Evolutionary conservation across 441 rosid genomes (phyloP).

Genomic region (Gossypium gossypioides): DNA sequence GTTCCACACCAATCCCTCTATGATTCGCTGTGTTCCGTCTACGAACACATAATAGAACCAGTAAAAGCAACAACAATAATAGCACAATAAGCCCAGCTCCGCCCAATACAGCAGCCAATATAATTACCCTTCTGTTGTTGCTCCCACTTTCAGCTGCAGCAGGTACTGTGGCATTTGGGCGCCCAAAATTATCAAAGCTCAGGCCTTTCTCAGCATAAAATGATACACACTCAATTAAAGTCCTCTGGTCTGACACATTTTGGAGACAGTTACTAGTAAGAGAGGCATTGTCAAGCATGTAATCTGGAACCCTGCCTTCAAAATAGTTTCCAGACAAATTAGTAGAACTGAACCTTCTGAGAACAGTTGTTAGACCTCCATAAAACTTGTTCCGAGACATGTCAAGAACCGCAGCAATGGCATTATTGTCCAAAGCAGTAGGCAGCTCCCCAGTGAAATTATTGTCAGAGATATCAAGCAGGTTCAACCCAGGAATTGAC

Average conservation of each 20-base stretch:
- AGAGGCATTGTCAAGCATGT: slow-evolving; percentile 34
- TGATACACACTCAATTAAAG: slow-evolving; percentile 37
- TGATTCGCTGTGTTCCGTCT: slow-evolving; percentile 32
- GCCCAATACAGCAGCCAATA: slow-evolving; percentile 57
- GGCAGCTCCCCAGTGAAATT: slow-evolving; percentile 65
- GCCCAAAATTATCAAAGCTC: slow-evolving; percentile 68
- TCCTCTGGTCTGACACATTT: slow-evolving; percentile 47
- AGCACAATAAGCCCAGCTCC: slow-evolving; percentile 50
- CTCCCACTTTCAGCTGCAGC: slow-evolving; percentile 28
- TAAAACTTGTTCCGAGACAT: slow-evolving; percentile 65
- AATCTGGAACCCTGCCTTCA: slow-evolving; percentile 60
- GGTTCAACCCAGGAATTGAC: slow-evolving; percentile 44
- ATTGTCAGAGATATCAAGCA: slow-evolving; percentile 68
- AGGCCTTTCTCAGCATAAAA: slow-evolving; percentile 56
- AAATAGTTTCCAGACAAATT: slow-evolving; percentile 76
- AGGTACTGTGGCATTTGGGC: slow-evolving; percentile 39
- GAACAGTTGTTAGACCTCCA: slow-evolving; percentile 45
- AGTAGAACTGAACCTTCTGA: slow-evolving; percentile 33
- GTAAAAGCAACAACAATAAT: slow-evolving; percentile 28
- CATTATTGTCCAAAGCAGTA: slow-evolving; percentile 25
- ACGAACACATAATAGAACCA: slow-evolving; percentile 37
- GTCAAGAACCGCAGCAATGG: slow-evolving; percentile 33
- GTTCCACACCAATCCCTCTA: slow-evolving; percentile 39
- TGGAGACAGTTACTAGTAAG: slow-evolving; percentile 67
- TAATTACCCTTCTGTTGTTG: slow-evolving; percentile 35